Evolutionary conservation across 768 basidiomycete species (phyloP), one percentile per base, ranked within the genome.

Genomic region (Pleurotus citrinopileatus): DNA sequence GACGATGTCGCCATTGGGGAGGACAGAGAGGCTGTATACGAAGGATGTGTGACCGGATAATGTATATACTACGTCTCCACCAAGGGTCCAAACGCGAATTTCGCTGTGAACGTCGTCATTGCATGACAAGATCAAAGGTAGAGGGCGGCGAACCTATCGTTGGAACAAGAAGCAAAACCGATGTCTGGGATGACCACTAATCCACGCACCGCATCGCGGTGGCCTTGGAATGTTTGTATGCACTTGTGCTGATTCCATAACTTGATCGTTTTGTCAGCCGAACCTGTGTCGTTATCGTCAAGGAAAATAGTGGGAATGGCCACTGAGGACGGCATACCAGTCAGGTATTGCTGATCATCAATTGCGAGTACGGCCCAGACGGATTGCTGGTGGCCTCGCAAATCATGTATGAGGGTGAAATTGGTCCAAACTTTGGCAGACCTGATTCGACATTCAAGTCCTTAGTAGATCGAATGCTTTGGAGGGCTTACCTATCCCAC

Each of bases 1-100:
- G 6, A 96, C 85, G 19, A 94, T 78, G 59, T 88, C 85, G 17
- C 95, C 91, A 57, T 72, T 83, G 1, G 94, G 88, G 17, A 98
- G 77, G 17, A 91, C 81, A 0, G 90, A 82, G 12, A 99, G 68
- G 54, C 89, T 87, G 72, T 98, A 99, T 12, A 98, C 93, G 67
- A 98, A 99, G 19, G 94, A 97, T 1, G 94, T 96, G 67, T 98
- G 97, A 1, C 94, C 97, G 3, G 89, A 86, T n/a, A 98, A 70
- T 0, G 85, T 82, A 64, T 88, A 87, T 52, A 88, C 75, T 42
- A 79, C 64, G 65, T 90, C 91, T 54, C 92, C 90, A 52, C 82
- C 87, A 37, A 93, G 77, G 10, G 91, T 88, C 91, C 95, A 99
- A 17, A 97, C 84, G 44, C 87, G 90, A 59, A 99, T 90, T 69